Percentiles rank a stretch among this genome's conserved stretches.
Conservation (phyloP, 768 basidiomycete species). For the Hericium erinaceus region DNA sequence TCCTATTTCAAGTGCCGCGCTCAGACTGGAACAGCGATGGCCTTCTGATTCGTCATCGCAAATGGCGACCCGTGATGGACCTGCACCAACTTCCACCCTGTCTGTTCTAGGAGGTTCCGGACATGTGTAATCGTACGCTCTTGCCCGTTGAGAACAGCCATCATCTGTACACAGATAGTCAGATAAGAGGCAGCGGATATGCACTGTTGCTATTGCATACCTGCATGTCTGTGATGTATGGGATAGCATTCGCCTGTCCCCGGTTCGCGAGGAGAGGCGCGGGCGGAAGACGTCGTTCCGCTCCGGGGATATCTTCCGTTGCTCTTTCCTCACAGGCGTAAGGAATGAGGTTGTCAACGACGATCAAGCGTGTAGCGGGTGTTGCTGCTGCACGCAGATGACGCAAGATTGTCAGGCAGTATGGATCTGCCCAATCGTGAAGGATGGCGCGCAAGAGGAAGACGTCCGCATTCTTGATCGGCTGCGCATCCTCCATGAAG, state of each 20-base stretch:
- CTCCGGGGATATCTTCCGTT: not conserved
- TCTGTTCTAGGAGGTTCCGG: no score
- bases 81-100: no score
- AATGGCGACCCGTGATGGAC: no score
- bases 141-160: no score
- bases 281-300: not conserved
- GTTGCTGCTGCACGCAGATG: conserved; percentile 28
- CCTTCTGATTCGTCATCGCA: no score
- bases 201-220: no score
- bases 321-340: conserved; percentile 13
- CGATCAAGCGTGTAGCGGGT: conserved; percentile 28
- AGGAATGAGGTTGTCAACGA: conserved; percentile 32
- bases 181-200: no score
- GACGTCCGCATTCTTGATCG: conserved; percentile 26
- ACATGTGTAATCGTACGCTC: no score
- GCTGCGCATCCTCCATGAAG: conserved; percentile 19
- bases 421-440: conserved; percentile 31
- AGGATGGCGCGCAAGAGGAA: conserved; percentile 29
- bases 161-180: no score
- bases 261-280: conserved; percentile 15
- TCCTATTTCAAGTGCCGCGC: no score
- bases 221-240: not conserved
- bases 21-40: no score
- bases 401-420: conserved; percentile 25
- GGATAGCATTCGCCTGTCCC: conserved; percentile 7